These are phyloP conservation scores for Calonectria montana DNA, from an alignment of 2,329 filamentous ascomycete species.

Conservation along the genomic window DNA sequence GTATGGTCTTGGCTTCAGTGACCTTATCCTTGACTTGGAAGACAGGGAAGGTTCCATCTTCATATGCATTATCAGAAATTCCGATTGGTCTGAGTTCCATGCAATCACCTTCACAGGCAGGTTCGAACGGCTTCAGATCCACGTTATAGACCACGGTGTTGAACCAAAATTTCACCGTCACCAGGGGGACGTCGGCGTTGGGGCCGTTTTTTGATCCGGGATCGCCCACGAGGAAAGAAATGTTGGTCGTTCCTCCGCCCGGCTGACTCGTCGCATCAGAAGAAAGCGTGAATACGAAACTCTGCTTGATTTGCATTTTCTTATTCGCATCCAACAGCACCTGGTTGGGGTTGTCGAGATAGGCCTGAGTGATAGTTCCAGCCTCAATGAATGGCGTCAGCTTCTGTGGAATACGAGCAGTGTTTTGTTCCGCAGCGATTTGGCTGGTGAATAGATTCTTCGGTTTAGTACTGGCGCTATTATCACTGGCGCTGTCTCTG, in stretches of 20 bases:
- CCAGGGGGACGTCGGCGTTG: constrained; percentile 29
- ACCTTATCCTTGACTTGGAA: constrained; percentile 27
- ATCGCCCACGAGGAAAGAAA: constrained; percentile 28
- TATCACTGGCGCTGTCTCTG: too few relatives aligned
- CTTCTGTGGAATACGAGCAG: constrained; percentile 45
- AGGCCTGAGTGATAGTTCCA: constrained; percentile 47
- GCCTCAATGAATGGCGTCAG: constrained; percentile 41
- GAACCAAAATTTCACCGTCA: constrained; percentile 35
- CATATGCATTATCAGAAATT: not conserved
- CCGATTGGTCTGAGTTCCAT: not conserved
- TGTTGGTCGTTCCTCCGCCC: constrained; percentile 46
- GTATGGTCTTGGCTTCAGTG: constrained; percentile 22
- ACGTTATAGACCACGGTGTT: constrained; percentile 30
- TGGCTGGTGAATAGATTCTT: constrained; percentile 19
- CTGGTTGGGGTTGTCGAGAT: constrained; percentile 44
- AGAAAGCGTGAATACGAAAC: constrained; percentile 45
- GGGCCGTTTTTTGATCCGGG: constrained; percentile 25
- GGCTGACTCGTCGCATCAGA: constrained; percentile 31
- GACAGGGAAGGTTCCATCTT: constrained; percentile 22
- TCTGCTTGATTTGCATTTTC: constrained; percentile 46
- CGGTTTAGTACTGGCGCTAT: too few relatives aligned
- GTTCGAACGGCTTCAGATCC: constrained; percentile 21
- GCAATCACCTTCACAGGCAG: not conserved
- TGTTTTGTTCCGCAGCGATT: constrained; percentile 12
- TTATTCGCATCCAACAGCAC: constrained; percentile 44